Base-by-base conservation (phyloP, 768 basidiomycete genomes). In the Rossbeevera mucosa region DNA sequence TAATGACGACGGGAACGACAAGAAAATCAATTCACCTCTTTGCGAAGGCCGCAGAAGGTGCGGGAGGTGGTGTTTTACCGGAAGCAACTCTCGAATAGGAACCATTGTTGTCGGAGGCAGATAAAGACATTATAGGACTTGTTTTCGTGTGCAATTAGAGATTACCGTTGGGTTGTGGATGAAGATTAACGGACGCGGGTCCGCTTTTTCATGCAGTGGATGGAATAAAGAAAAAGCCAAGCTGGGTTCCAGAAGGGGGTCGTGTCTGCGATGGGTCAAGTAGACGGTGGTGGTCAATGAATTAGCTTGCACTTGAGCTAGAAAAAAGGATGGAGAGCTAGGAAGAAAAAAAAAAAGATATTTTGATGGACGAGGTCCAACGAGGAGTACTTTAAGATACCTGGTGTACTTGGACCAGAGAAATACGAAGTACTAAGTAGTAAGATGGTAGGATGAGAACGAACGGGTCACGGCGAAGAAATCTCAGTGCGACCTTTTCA, bases 41-140 rank as follows among this genome's bases (percentile, higher is more conserved):
- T 28, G 90, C 89, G 71, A 78, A 92, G 21, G 89, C 91, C 57
- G 91, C 90, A 51, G 91, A 93, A 51, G 91, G 91, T 14, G 90
- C 91, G 49, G 91, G 90, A 54, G 90, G 90, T 55, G 91, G 90
- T 2, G 90, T 93, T 74, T 92, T 93, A 56, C 91, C 91, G 65
- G 88, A 86, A 58, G 87, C 77, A 68, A 80, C 82, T 78, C 88
- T 85, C 63, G 85, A 80, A 81, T 86, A 90, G 74, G 87, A 79
- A 76, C 78, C 77, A 75, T 80, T 82, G 79, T 80, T 86, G 82
- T 90, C 87, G 69, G 80, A 78, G 71, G 88, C 81, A 70, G 89
- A 89, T 80, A 91, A 83, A 77, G 90, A 91, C 90, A 92, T 92
- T 88, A 86, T 86, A 87, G 74, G 72, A 67, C 70, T 75, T 63